Evolutionary conservation across 257 asterid species (phyloP), one percentile per base, ranked within the genome.

Genomic region (Echium plantagineum): DNA sequence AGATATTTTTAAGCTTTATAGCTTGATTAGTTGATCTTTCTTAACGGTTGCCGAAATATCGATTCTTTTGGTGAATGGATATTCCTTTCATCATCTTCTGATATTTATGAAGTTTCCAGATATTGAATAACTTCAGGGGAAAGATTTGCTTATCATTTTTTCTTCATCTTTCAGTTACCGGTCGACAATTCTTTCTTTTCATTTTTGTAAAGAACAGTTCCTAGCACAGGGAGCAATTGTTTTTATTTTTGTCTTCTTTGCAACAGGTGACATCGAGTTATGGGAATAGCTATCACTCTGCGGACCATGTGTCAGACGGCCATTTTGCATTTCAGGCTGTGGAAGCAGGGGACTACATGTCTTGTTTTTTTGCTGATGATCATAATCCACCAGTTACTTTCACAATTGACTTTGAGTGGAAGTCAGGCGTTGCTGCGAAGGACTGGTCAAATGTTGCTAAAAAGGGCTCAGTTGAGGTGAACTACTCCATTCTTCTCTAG

Each of bases 391-490:
- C 93, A 0, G 69, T 73, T 32, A 73, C 80, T 16, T 13, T 88
- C 57, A 85, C 89, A n/a, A 51, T 91, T 4, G 97, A 91, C 66
- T 85, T 91, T 52, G 95, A 85, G 48, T 91, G 95, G 98, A 91
- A 84, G 69, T 87, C 96, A 24, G 98, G 98, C 28, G 72, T 91
- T 63, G 96, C 95, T 58, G 86, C 98, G 48, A 87, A 85, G 82
- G 98, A 88, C 28, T 91, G 98, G 98, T 56, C 87, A 31, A 87
- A 65, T 74, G 94, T 90, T 42, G 98, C 95, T 55, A 90, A 90
- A 75, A 90, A 87, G 67, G 94, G 91, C 52, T 83, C 95, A 10
- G 85, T 91, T 68, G 98, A 87, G 74, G 98, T 91, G 78, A 83
- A 58, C 54, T 58, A 18, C 59, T 49, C 62, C 53, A 13, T 6